phyloP scores from a whole-genome alignment of 306 rosid species.

The Gastrolobium villosum region DNA sequence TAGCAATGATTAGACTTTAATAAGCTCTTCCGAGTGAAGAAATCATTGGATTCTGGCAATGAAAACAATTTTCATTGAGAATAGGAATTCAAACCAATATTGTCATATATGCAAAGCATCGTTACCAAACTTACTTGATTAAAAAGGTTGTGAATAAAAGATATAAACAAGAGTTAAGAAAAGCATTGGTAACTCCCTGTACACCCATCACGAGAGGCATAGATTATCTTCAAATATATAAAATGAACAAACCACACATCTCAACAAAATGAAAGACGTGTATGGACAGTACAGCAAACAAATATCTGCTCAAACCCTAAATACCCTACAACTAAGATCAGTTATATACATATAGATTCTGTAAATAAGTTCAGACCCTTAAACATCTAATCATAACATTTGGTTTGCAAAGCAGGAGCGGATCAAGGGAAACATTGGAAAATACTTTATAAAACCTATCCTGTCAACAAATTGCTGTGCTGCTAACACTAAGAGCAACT shows the following conservation, averaged over 20 bases:
- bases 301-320: slow-evolving; percentile 1
- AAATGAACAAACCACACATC: slow-evolving; percentile 12
- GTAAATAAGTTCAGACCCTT: slow-evolving; percentile 35
- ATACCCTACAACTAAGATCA: slow-evolving; percentile 6
- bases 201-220: background rate
- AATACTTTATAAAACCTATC: slow-evolving; percentile 7
- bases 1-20: background rate
- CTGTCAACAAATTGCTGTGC: background rate
- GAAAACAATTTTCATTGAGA: slow-evolving; percentile 22
- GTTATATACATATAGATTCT: slow-evolving; percentile 13
- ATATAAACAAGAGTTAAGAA: slow-evolving; percentile 25
- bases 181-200: slow-evolving; percentile 4
- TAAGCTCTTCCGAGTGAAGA: slow-evolving; percentile 26
- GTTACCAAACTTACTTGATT: slow-evolving; percentile 23
- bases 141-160: background rate
- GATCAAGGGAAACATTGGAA: slow-evolving; percentile 1
- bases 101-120: background rate
- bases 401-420: background rate
- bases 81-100: slow-evolving; percentile 24
- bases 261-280: slow-evolving; percentile 1
- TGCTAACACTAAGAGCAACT: slow-evolving; percentile 3
- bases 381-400: background rate
- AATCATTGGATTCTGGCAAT: slow-evolving; percentile 29
- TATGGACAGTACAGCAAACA: slow-evolving; percentile 25
- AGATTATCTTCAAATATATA: slow-evolving; percentile 17